Evolutionary conservation across 306 rosid species (phyloP), one percentile per base, ranked within the genome.

Genomic region (Parietaria judaica): DNA sequence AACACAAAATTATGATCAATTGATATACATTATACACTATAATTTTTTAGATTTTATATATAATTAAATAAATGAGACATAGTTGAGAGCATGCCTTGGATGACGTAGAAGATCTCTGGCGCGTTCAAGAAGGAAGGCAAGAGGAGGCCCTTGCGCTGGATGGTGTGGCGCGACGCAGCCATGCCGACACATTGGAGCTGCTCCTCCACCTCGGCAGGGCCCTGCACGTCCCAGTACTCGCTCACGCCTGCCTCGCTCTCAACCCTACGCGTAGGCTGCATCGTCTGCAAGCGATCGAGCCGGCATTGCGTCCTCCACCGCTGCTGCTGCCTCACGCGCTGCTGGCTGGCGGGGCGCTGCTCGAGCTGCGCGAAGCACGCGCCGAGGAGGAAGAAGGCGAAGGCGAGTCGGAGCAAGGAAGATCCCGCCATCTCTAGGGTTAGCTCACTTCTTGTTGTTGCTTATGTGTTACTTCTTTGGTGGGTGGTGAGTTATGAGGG

Each of bases 71-170:
- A 23, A 23, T 23, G 31, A 23, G 31, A 23, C 1, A 23, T 23
- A 23, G 31, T 23, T 23, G 31, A 23, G 31, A 23, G 31, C 31
- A 23, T 14, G 70, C 80, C 86, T 72, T 63, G 71, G 1, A 56
- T 60, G 7, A 81, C 48, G 60, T 75, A 78, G n/a, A 69, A 13
- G 49, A 78, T 76, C 6, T 50, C 54, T 3, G 83, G 81, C n/a
- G 79, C 47, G 17, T 74, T 75, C 23, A 54, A 11, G 79, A 78
- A 81, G 2, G 77, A 67, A 36, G 87, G 87, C 63, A 81, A 63
- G 57, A 66, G 77, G 51, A 81, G 84, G 55, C 87, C 81, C 36
- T 53, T 61, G 8, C 17, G 74, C 11, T 81, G 73, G 38, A 81
- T 61, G 36, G 76, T 72, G 7, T 43, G 23, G 48, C 84, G 50